Percentiles rank a stretch among this genome's conserved stretches.
Evolutionary conservation across 495 filamentous ascomycete species (phyloP).

Genomic region (Pseudomonodictys pantanalensis): DNA sequence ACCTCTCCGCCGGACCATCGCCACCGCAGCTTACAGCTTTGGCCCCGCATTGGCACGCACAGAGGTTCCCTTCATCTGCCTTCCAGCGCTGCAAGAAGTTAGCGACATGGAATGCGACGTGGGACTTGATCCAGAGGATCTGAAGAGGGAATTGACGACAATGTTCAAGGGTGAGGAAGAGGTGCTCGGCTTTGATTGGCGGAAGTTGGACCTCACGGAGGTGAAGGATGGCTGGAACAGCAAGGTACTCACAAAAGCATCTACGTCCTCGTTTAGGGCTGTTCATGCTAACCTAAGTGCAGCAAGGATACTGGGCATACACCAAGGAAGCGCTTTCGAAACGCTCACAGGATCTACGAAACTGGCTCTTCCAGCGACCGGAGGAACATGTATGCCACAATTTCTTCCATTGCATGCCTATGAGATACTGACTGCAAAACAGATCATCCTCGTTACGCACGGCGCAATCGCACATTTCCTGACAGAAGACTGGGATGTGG

Average conservation of each 20-base stretch:
- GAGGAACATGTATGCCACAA: constrained; percentile 62
- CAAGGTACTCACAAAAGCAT: constrained; percentile 1
- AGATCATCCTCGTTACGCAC: constrained; percentile 72
- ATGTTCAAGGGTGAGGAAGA: background rate
- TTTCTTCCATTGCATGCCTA: no score
- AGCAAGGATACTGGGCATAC: constrained; percentile 7
- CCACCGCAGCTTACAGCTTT: constrained; percentile 75
- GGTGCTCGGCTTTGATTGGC: background rate
- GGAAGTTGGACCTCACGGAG: background rate
- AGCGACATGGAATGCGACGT: constrained; percentile 75
- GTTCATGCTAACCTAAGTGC: background rate
- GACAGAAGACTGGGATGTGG: constrained; percentile 76
- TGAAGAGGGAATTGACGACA: background rate
- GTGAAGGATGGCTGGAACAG: constrained; percentile 14
- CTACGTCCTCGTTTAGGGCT: background rate
- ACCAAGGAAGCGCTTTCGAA: background rate
- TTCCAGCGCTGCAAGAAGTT: constrained; percentile 82
- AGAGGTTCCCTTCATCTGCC: constrained; percentile 58
- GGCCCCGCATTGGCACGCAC: constrained; percentile 49
- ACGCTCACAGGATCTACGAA: constrained; percentile 3
- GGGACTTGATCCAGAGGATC: constrained; percentile 49
- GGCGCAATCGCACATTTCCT: constrained; percentile 73
- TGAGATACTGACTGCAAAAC: constrained; percentile 60
- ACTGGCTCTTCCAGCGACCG: constrained; percentile 34
- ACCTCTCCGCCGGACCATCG: constrained; percentile 78